These are phyloP conservation scores for Aechmea fasciata DNA, from an alignment of 176 grass and related monocot genomes.

Conservation along the genomic window DNA sequence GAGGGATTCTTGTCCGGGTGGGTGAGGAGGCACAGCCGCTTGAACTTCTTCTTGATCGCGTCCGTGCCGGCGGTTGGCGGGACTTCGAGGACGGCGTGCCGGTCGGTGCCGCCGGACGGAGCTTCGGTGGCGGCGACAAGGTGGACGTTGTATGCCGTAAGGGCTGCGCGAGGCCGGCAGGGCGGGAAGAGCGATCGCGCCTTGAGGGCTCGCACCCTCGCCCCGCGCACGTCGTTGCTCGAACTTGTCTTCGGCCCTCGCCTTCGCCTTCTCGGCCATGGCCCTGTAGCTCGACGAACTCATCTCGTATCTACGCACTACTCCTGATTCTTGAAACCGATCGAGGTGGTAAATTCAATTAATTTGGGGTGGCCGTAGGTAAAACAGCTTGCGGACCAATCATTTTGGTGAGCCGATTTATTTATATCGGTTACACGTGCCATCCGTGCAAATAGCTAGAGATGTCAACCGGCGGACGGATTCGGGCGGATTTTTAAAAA, in stretches of 20 bases:
- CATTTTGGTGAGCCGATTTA: no score
- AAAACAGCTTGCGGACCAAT: no score
- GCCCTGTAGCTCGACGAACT: background rate
- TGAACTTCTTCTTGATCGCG: conserved; percentile 2
- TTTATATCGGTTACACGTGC: no score
- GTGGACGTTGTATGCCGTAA: conserved; percentile 27
- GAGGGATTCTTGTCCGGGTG: conserved; percentile 31
- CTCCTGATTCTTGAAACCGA: no score
- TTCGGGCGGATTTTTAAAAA: no score
- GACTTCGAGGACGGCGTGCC: conserved; percentile 20
- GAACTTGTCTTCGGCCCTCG: background rate
- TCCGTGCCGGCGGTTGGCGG: background rate
- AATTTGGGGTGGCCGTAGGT: no score
- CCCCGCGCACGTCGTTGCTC: background rate
- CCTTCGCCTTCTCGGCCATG: background rate
- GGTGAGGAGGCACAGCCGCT: conserved; percentile 9
- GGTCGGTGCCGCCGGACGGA: background rate
- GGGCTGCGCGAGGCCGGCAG: background rate
- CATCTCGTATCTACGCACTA: no score
- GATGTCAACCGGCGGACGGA: no score
- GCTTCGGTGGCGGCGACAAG: background rate
- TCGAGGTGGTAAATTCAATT: no score
- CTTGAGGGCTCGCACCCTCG: background rate
- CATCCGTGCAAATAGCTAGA: no score
- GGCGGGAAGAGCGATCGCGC: background rate